Conservation (phyloP, 208 protist species). For the Leishmania major region DNA sequence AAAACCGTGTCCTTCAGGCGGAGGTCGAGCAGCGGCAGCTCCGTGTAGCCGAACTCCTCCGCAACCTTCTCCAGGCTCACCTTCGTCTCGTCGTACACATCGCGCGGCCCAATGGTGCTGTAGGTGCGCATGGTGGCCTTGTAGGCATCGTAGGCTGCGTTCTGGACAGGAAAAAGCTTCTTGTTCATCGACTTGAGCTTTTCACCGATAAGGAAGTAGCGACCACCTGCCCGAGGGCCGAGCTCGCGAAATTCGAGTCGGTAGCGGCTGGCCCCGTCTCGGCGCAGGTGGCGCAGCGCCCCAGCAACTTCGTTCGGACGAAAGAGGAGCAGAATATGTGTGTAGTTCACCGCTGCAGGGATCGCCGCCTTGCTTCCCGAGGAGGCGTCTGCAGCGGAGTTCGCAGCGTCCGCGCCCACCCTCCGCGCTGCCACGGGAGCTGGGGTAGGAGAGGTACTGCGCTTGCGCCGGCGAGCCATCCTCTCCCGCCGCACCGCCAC, state of each 20-base stretch:
- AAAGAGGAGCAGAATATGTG: constrained; percentile 52
- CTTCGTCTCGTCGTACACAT: constrained; percentile 60
- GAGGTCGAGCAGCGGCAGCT: constrained; percentile 72
- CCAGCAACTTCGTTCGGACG: constrained; percentile 63
- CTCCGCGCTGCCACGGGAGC: background rate
- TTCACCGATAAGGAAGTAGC: constrained; percentile 51
- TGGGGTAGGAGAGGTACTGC: constrained; percentile 34
- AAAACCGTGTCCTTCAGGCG: constrained; percentile 72
- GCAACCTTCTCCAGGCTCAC: constrained; percentile 56
- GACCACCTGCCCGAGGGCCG: constrained; percentile 19
- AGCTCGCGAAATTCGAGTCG: constrained; percentile 25
- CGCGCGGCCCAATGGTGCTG: constrained; percentile 53
- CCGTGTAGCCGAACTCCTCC: constrained; percentile 75
- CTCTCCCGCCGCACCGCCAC: constrained; percentile 21
- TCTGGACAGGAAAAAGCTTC: constrained; percentile 65
- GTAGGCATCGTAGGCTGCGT: constrained; percentile 67
- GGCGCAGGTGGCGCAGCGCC: constrained; percentile 35
- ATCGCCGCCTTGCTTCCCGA: background rate
- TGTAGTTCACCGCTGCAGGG: constrained; percentile 33
- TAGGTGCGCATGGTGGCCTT: constrained; percentile 70
- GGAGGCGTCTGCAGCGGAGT: background rate
- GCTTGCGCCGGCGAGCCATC: constrained; percentile 35
- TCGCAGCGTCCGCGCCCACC: background rate
- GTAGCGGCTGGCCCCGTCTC: constrained; percentile 27
- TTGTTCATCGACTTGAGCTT: constrained; percentile 64